Conservation (phyloP, 495 filamentous ascomycete species). For the Penicillium soppii region DNA sequence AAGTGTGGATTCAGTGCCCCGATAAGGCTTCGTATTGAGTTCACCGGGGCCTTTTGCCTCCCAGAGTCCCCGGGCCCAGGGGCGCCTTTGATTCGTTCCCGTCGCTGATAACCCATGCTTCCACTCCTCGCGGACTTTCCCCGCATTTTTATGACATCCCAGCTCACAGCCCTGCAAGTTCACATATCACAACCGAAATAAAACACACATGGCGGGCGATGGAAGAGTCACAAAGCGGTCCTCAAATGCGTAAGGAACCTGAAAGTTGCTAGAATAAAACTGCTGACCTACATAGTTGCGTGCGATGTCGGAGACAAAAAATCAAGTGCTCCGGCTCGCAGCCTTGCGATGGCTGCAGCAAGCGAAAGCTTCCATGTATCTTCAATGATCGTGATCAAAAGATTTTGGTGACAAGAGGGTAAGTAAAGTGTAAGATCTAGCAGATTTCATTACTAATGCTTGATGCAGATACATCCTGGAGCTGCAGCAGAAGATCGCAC, state of each 20-base stretch:
- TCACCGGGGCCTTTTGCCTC: no score
- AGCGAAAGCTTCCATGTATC: slow-evolving; percentile 39
- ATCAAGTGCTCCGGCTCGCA: slow-evolving; percentile 44
- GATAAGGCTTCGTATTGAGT: no score
- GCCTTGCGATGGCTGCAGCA: slow-evolving; percentile 43
- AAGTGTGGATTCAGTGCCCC: no score
- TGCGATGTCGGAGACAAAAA: slow-evolving; percentile 46
- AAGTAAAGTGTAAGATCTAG: not conserved
- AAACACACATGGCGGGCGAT: slow-evolving; percentile 17
- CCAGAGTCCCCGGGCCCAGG: no score
- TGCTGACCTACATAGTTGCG: slow-evolving; percentile 26
- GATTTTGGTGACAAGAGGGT: slow-evolving; percentile 42
- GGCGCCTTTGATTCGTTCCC: no score
- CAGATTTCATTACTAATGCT: not conserved
- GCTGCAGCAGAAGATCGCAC: slow-evolving; percentile 34
- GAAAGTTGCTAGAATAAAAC: not conserved
- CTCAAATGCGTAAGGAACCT: slow-evolving; percentile 33
- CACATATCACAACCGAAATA: not conserved
- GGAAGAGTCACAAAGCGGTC: slow-evolving; percentile 36
- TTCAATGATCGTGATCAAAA: slow-evolving; percentile 45
- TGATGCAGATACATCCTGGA: slow-evolving; percentile 35
- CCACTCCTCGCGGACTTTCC: not conserved
- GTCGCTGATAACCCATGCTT: no score
- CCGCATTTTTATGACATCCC: slow-evolving; percentile 1
- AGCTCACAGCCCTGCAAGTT: no score